Evolutionary conservation across 495 filamentous ascomycete species (phyloP).

Genomic region (Hamigera avellanea): DNA sequence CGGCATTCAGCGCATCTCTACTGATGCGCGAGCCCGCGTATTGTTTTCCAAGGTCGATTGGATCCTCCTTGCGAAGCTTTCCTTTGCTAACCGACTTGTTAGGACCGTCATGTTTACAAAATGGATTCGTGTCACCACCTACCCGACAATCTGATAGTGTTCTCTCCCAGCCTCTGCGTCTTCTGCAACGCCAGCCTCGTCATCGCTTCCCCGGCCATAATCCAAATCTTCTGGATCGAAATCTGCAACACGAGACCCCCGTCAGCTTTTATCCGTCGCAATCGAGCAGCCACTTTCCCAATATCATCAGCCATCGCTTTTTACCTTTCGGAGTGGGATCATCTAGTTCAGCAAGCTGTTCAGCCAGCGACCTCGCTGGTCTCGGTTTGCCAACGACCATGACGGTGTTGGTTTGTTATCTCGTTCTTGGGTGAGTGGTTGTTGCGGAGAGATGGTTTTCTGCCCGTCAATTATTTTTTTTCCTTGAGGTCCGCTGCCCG

Average conservation of each 20-base stretch:
- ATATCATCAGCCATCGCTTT: background rate
- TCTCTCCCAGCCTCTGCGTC: conserved; percentile 52
- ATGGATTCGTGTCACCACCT: conserved; percentile 10
- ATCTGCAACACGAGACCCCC: conserved; percentile 40
- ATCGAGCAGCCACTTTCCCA: background rate
- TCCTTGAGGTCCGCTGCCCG: too few relatives aligned
- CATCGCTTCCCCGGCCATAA: conserved; percentile 37
- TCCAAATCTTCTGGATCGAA: conserved; percentile 78
- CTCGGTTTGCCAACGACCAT: conserved; percentile 18
- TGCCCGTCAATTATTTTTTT: too few relatives aligned
- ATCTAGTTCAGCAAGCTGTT: conserved; percentile 54
- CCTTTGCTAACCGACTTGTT: conserved; percentile 71
- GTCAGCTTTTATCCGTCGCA: background rate
- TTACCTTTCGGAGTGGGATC: conserved; percentile 47
- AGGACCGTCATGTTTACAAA: background rate
- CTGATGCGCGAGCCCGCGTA: conserved; percentile 75
- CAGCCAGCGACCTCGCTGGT: conserved; percentile 36
- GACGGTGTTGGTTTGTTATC: background rate
- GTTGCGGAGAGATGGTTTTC: too few relatives aligned
- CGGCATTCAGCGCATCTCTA: conserved; percentile 50
- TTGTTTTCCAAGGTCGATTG: conserved; percentile 52
- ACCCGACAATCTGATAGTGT: conserved; percentile 80
- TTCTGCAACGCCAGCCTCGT: conserved; percentile 24
- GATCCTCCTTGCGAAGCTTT: conserved; percentile 66
- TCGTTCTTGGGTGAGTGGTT: too few relatives aligned